phyloP scores from a whole-genome alignment of 495 filamentous ascomycete species.

The Amphirosellinia nigrospora region DNA sequence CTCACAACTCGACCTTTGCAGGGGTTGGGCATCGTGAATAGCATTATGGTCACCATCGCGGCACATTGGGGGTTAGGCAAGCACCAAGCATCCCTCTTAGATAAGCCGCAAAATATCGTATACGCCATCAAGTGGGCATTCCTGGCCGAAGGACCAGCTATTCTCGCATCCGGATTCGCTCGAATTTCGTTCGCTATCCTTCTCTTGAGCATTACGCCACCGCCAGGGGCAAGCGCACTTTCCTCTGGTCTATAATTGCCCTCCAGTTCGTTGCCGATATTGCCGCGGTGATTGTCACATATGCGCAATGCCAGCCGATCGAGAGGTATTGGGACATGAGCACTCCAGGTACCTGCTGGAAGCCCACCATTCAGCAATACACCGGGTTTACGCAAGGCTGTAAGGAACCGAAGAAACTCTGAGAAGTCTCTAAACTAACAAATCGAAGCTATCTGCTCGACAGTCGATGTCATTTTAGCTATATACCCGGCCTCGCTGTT shows the following conservation, averaged over 20 bases:
- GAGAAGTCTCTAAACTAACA: not conserved
- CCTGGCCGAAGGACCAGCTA: not conserved
- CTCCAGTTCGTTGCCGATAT: constrained; percentile 1
- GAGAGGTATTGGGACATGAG: not conserved
- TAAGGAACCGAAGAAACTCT: not conserved
- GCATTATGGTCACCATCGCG: not conserved
- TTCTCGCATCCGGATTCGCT: not conserved
- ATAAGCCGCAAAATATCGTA: not conserved
- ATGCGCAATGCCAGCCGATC: not conserved
- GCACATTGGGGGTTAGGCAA: constrained; percentile 3
- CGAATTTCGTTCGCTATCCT: constrained; percentile 10
- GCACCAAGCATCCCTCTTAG: not conserved
- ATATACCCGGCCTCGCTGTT: constrained; percentile 2
- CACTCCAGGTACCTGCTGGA: not conserved
- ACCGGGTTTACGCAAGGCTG: constrained; percentile 3
- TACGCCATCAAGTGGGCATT: constrained; percentile 12
- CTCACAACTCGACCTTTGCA: not conserved
- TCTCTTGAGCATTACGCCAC: not conserved
- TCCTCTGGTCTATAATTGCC: constrained; percentile 1
- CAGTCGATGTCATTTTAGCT: constrained; percentile 6
- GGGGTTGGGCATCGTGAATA: not conserved
- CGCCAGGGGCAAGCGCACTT: not conserved
- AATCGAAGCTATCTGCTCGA: not conserved
- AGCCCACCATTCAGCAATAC: not conserved
- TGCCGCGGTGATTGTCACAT: not conserved